Conservation (phyloP, 1,284 basidiomycete species). For the Ustilago lituana region DNA sequence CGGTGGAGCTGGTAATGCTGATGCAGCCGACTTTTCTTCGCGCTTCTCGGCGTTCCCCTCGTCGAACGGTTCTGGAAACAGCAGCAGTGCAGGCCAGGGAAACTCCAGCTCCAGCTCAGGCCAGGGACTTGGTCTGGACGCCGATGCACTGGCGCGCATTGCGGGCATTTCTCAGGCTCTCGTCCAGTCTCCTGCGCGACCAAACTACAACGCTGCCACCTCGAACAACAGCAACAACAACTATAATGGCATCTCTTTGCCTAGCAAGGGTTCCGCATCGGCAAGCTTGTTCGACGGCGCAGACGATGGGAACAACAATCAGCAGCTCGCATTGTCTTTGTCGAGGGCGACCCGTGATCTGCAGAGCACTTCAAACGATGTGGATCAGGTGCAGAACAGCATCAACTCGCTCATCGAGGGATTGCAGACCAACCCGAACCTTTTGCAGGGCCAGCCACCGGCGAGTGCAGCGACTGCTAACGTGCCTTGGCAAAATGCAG, state of each 20-base stretch:
- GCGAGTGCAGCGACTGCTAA: neutral
- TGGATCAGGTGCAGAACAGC: slow-evolving; percentile 76
- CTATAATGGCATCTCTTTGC: slow-evolving; percentile 12
- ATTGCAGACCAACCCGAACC: slow-evolving; percentile 72
- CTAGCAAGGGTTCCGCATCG: slow-evolving; percentile 4
- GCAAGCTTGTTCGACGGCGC: slow-evolving; percentile 13
- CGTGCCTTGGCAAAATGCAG: neutral
- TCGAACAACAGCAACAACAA: slow-evolving; percentile 9
- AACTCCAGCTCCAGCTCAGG: slow-evolving; percentile 2
- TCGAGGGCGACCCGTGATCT: slow-evolving; percentile 67
- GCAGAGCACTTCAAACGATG: slow-evolving; percentile 76
- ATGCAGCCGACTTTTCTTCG: slow-evolving; percentile 21
- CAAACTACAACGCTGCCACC: slow-evolving; percentile 1
- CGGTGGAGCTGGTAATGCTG: neutral
- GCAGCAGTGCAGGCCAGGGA: neutral
- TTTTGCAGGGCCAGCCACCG: slow-evolving; percentile 15
- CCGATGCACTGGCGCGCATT: slow-evolving; percentile 38
- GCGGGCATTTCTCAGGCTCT: slow-evolving; percentile 46
- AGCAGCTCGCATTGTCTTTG: slow-evolving; percentile 41
- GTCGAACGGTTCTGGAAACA: neutral
- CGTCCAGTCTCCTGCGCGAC: slow-evolving; percentile 38
- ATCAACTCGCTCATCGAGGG: slow-evolving; percentile 79
- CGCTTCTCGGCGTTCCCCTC: slow-evolving; percentile 32
- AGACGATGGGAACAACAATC: slow-evolving; percentile 22
- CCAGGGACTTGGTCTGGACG: slow-evolving; percentile 35